Conservation (phyloP, 192 early-diverging fungal species). For the Polychytrium aggregatum region DNA sequence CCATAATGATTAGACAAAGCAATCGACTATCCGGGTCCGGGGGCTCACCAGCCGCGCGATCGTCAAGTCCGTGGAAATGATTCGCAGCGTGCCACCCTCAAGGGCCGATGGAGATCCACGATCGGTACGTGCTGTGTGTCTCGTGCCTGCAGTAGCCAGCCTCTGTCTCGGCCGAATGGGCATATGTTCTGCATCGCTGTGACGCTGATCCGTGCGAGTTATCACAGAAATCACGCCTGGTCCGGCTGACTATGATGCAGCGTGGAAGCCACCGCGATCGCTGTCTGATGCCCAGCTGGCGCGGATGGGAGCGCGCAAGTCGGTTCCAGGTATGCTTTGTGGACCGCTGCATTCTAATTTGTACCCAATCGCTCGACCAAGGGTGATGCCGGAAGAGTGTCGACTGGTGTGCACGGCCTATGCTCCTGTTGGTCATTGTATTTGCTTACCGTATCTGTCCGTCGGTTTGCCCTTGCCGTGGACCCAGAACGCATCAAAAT, state of each 20-base stretch:
- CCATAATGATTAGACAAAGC: neutral
- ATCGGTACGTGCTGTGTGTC: constrained; percentile 1
- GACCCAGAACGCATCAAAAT: constrained; percentile 9
- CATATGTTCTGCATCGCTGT: neutral
- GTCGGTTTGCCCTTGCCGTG: neutral
- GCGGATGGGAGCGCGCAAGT: constrained; percentile 6
- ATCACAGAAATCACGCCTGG: constrained; percentile 27
- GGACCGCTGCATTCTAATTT: too few relatives aligned
- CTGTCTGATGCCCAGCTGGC: constrained; percentile 19
- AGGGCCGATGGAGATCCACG: constrained; percentile 16
- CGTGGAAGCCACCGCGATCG: constrained; percentile 4
- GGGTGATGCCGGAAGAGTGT: neutral
- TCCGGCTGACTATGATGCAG: constrained; percentile 40
- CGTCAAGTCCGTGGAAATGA: constrained; percentile 37
- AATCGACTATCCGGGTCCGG: constrained; percentile 27
- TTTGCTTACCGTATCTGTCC: neutral
- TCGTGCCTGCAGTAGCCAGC: neutral
- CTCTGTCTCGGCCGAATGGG: neutral
- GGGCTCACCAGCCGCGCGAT: constrained; percentile 33
- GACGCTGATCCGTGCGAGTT: neutral
- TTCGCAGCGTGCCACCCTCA: constrained; percentile 30
- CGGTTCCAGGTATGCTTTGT: constrained; percentile 12
- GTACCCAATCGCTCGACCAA: too few relatives aligned
- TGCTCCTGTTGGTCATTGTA: neutral
- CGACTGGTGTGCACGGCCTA: neutral